Evolutionary conservation across 1,284 basidiomycete genomes (phyloP).

Genomic region (Inonotus hispidus): DNA sequence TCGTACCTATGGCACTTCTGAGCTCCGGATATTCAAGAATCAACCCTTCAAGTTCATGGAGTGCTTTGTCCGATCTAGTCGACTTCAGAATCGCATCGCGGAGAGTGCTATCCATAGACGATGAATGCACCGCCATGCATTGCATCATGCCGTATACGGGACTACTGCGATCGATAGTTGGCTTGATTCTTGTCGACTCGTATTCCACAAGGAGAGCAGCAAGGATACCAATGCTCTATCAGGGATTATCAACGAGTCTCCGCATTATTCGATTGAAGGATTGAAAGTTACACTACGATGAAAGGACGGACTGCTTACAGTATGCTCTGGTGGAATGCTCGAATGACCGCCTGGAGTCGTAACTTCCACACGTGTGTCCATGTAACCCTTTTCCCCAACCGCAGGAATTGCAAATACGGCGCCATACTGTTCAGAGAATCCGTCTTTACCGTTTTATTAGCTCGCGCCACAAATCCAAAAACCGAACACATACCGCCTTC

Average conservation of each 20-base stretch:
- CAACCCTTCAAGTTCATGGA: slow-evolving; percentile 37
- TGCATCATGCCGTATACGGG: slow-evolving; percentile 40
- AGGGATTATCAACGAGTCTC: neutral
- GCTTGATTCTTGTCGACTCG: slow-evolving; percentile 35
- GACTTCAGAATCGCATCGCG: slow-evolving; percentile 34
- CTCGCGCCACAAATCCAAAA: neutral
- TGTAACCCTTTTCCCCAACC: slow-evolving; percentile 44
- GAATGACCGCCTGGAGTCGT: slow-evolving; percentile 43
- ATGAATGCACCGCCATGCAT: slow-evolving; percentile 42
- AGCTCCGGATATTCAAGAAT: slow-evolving; percentile 29
- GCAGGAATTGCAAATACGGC: slow-evolving; percentile 32
- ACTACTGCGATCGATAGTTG: slow-evolving; percentile 33
- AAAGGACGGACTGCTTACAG: slow-evolving; percentile 19
- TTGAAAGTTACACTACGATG: too few relatives aligned
- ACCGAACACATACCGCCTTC: slow-evolving; percentile 32
- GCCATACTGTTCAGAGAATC: slow-evolving; percentile 22
- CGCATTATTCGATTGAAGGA: too few relatives aligned
- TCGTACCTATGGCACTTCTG: slow-evolving; percentile 41
- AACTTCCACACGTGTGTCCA: slow-evolving; percentile 36
- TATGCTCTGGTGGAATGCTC: slow-evolving; percentile 35
- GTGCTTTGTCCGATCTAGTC: slow-evolving; percentile 35
- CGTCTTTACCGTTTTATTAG: slow-evolving; percentile 2
- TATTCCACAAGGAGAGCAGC: slow-evolving; percentile 36
- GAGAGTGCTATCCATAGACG: slow-evolving; percentile 35
- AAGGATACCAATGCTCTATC: slow-evolving; percentile 41